These are phyloP conservation scores for Calonectria pteridis DNA, from an alignment of 2,329 filamentous ascomycete species.

Conservation along the genomic window DNA sequence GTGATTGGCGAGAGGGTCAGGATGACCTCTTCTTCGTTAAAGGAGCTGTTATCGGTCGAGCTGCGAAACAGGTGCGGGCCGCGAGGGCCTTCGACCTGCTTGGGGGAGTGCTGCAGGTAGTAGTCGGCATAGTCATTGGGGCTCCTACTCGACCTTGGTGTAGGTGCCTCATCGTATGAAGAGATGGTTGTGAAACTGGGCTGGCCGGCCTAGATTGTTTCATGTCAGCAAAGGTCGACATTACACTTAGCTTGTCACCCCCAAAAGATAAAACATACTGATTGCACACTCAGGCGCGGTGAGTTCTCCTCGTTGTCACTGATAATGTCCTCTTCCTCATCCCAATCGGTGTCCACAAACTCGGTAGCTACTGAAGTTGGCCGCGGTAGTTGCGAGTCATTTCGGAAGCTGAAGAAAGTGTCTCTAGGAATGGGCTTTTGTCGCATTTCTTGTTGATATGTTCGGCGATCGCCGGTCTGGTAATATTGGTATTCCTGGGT, in stretches of 20 bases:
- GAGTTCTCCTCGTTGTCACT: constrained; percentile 75
- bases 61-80: constrained; percentile 89
- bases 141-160: constrained; percentile 76
- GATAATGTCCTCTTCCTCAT: constrained; percentile 70
- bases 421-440: constrained; percentile 65
- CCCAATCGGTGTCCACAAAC: constrained; percentile 81
- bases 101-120: constrained; percentile 70
- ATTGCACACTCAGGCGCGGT: constrained; percentile 76
- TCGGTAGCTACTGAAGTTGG: constrained; percentile 81
- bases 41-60: constrained; percentile 64
- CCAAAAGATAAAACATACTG: constrained; percentile 65
- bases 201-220: constrained; percentile 69
- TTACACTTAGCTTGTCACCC: neutral
- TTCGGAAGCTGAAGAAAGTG: constrained; percentile 71
- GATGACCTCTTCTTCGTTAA: constrained; percentile 60
- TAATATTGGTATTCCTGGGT: constrained; percentile 53
- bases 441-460: constrained; percentile 62
- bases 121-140: constrained; percentile 72
- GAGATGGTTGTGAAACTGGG: constrained; percentile 89
- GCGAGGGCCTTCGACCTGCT: constrained; percentile 81
- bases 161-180: constrained; percentile 85
- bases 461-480: constrained; percentile 52
- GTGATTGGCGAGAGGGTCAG: constrained; percentile 82
- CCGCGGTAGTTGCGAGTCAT: constrained; percentile 59
- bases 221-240: constrained; percentile 29